These are phyloP conservation scores for Psilocybe subaeruginosa DNA, from an alignment of 768 basidiomycete genomes.

Conservation along the genomic window DNA sequence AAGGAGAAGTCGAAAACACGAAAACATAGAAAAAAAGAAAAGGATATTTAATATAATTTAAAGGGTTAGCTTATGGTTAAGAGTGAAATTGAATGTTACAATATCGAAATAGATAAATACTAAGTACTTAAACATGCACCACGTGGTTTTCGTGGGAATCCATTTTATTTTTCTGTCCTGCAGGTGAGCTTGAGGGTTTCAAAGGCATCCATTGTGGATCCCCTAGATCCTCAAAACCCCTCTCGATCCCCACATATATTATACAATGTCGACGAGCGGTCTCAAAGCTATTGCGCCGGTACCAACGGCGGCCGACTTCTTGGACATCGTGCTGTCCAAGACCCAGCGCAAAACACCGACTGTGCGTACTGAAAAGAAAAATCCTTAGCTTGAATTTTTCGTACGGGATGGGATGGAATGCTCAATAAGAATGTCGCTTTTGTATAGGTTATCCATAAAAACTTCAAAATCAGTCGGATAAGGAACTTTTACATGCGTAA, in stretches of 20 bases:
- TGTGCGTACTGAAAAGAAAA: conserved; percentile 39
- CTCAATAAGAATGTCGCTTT: not conserved
- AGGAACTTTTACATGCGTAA: conserved; percentile 99
- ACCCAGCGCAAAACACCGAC: conserved; percentile 98
- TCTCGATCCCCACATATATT: conserved; percentile 4
- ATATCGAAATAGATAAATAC: not conserved
- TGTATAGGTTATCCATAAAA: conserved; percentile 93
- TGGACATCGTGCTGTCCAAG: conserved; percentile 92
- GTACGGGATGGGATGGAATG: not conserved
- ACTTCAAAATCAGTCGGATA: conserved; percentile 99
- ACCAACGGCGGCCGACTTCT: conserved; percentile 91
- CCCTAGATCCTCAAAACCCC: conserved; percentile 3
- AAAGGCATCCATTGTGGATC: not conserved
- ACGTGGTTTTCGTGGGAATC: not conserved
- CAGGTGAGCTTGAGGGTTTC: not conserved
- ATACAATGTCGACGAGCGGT: conserved; percentile 77
- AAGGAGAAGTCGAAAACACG: too few species aligned
- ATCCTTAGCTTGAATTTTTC: not conserved
- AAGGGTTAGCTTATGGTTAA: too few species aligned
- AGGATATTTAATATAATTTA: too few species aligned
- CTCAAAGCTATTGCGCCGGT: conserved; percentile 99
- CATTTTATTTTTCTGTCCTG: not conserved
- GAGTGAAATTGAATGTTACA: too few species aligned
- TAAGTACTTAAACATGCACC: not conserved
- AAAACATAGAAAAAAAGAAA: too few species aligned